Evolutionary conservation across 2,329 filamentous ascomycete genomes (phyloP).

Genomic region (Aquanectria penicillioides): DNA sequence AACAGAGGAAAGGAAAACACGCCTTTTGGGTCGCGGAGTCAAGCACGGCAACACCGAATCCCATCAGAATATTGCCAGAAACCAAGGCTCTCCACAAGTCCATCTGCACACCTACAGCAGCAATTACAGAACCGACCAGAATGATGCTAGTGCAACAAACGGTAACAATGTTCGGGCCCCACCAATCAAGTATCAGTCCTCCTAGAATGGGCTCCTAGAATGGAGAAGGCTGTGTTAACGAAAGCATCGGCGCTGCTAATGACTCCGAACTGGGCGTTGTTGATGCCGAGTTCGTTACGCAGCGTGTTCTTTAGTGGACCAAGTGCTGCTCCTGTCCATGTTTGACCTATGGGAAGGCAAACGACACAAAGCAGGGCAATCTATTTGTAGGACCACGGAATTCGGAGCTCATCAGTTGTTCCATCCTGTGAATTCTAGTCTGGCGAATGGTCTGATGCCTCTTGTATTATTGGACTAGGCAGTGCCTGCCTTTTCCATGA

Average conservation of each 20-base stretch:
- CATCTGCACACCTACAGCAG: slow-evolving; percentile 32
- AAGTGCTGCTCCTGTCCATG: slow-evolving; percentile 31
- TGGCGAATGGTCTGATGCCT: too few relatives aligned
- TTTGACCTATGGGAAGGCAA: slow-evolving; percentile 35
- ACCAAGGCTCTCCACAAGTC: slow-evolving; percentile 32
- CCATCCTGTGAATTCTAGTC: neutral
- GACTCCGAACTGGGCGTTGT: slow-evolving; percentile 40
- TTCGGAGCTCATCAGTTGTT: neutral
- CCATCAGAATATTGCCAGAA: slow-evolving; percentile 36
- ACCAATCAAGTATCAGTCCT: slow-evolving; percentile 38
- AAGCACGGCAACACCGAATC: slow-evolving; percentile 36
- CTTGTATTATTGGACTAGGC: too few relatives aligned
- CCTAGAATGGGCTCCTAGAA: neutral
- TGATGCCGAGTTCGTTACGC: slow-evolving; percentile 34
- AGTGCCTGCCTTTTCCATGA: too few relatives aligned
- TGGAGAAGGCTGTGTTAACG: slow-evolving; percentile 39
- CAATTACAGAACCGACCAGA: slow-evolving; percentile 34
- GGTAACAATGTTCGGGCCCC: slow-evolving; percentile 35
- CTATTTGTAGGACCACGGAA: slow-evolving; percentile 38
- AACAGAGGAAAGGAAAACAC: too few relatives aligned
- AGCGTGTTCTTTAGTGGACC: slow-evolving; percentile 39
- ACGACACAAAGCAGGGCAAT: slow-evolving; percentile 35
- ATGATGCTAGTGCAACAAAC: slow-evolving; percentile 34
- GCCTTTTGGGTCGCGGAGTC: slow-evolving; percentile 37
- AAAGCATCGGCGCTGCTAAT: slow-evolving; percentile 39